Percentiles rank a stretch among this genome's conserved stretches.
These are phyloP conservation scores for Rhizopogon roseolus DNA, from an alignment of 768 basidiomycete species.

Conservation along the genomic window DNA sequence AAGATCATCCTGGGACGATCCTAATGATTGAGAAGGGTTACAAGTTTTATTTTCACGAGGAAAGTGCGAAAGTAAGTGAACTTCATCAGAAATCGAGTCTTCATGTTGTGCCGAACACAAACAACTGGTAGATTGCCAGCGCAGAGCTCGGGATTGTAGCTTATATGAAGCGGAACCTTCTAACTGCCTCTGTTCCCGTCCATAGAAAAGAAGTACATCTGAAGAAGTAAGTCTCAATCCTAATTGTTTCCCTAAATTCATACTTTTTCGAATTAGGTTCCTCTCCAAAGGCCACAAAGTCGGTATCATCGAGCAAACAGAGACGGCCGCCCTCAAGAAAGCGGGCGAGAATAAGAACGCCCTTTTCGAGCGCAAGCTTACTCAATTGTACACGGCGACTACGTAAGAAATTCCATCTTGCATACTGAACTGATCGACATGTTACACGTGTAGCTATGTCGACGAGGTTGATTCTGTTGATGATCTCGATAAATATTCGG, in stretches of 20 bases:
- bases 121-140: slow-evolving; percentile 52
- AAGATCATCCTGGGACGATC: slow-evolving; percentile 58
- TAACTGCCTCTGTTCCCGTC: slow-evolving; percentile 69
- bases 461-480: slow-evolving; percentile 74
- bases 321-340: slow-evolving; percentile 89
- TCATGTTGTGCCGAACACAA: slow-evolving; percentile 5
- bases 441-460: slow-evolving; percentile 56
- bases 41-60: slow-evolving; percentile 77
- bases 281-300: slow-evolving; percentile 78
- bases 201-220: slow-evolving; percentile 67
- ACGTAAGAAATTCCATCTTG: slow-evolving; percentile 50
- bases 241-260: not conserved
- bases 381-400: slow-evolving; percentile 78
- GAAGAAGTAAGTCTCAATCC: slow-evolving; percentile 53
- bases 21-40: slow-evolving; percentile 84
- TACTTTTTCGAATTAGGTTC: slow-evolving; percentile 36
- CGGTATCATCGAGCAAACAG: slow-evolving; percentile 76
- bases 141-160: slow-evolving; percentile 77
- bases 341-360: slow-evolving; percentile 68
- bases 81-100: not conserved
- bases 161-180: slow-evolving; percentile 66
- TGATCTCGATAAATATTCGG: slow-evolving; percentile 46
- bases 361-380: slow-evolving; percentile 70
- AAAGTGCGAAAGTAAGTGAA: slow-evolving; percentile 67
- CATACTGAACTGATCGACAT: slow-evolving; percentile 3